phyloP scores from a whole-genome alignment of 2,329 filamentous ascomycete species.

The Monosporascus sp. region DNA sequence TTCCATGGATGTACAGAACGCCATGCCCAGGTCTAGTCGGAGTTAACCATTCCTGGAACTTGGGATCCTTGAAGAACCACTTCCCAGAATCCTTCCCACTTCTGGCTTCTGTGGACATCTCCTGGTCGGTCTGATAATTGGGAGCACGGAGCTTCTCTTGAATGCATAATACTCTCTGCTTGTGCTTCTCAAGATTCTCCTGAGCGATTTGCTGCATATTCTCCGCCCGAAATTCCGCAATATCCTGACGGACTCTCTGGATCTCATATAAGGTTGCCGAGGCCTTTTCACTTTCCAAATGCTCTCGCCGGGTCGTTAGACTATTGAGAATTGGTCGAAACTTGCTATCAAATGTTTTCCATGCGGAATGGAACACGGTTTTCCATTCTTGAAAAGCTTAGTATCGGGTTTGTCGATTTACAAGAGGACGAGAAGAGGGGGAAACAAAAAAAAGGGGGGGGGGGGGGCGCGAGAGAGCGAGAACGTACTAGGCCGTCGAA shows the following conservation, averaged over 20 bases:
- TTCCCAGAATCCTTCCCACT: neutral
- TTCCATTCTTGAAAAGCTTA: neutral
- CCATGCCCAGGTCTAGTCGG: neutral
- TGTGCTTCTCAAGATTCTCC: neutral
- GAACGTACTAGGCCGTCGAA: neutral
- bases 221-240: neutral
- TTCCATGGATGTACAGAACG: neutral
- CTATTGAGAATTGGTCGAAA: conserved; percentile 5
- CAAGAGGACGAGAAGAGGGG: neutral
- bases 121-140: conserved; percentile 4
- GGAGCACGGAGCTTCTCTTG: conserved; percentile 3
- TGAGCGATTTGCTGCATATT: neutral
- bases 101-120: conserved; percentile 4
- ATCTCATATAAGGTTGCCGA: conserved; percentile 3
- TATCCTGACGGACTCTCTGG: conserved; percentile 1
- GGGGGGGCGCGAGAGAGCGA: neutral
- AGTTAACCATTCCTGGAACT: conserved; percentile 1
- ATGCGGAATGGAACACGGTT: conserved; percentile 4
- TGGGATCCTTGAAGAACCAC: conserved; percentile 4
- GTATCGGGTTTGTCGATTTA: neutral
- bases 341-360: conserved; percentile 5
- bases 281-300: conserved; percentile 4
- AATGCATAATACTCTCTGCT: neutral
- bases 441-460: neutral
- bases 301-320: neutral